Percentiles rank a stretch among this genome's conserved stretches.
These are phyloP conservation scores for Podospora fimiseda DNA, from an alignment of 495 filamentous ascomycete genomes.

Conservation along the genomic window DNA sequence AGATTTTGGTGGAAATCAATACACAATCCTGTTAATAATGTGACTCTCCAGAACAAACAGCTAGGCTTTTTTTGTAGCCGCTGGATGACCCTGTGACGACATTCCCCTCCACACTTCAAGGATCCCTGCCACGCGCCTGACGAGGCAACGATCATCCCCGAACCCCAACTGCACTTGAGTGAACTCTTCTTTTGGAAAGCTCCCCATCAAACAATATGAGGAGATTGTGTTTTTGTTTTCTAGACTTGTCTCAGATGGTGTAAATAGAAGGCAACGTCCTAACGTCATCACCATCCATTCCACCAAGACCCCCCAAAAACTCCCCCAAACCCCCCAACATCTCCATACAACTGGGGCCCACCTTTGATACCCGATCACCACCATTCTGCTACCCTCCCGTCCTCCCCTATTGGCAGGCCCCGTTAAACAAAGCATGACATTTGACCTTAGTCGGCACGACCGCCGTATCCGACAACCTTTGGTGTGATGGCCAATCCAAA, in stretches of 20 bases:
- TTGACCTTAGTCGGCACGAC: not conserved
- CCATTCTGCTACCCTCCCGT: not conserved
- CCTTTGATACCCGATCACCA: not conserved
- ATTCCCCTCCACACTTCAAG: not conserved
- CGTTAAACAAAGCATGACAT: conserved; percentile 11
- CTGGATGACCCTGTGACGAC: not conserved
- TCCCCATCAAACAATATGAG: not conserved
- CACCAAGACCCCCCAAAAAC: too few species aligned
- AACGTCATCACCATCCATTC: too few species aligned
- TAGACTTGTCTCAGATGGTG: not conserved
- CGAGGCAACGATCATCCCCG: not conserved
- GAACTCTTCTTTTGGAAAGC: not conserved
- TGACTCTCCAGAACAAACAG: too few species aligned
- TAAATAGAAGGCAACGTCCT: too few species aligned
- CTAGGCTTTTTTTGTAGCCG: not conserved
- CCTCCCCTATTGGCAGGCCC: not conserved
- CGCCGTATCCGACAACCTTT: not conserved
- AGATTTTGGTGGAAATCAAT: not conserved
- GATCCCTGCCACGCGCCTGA: not conserved
- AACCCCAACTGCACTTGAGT: not conserved
- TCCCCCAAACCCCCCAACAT: too few species aligned
- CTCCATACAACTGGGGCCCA: not conserved
- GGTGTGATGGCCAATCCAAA: conserved; percentile 21
- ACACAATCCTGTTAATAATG: too few species aligned
- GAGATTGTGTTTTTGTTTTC: not conserved